Percentiles rank a stretch among this genome's conserved stretches.
Conservation (phyloP, 352 stramenopile genomes). For the Phytophthora uliginosa region DNA sequence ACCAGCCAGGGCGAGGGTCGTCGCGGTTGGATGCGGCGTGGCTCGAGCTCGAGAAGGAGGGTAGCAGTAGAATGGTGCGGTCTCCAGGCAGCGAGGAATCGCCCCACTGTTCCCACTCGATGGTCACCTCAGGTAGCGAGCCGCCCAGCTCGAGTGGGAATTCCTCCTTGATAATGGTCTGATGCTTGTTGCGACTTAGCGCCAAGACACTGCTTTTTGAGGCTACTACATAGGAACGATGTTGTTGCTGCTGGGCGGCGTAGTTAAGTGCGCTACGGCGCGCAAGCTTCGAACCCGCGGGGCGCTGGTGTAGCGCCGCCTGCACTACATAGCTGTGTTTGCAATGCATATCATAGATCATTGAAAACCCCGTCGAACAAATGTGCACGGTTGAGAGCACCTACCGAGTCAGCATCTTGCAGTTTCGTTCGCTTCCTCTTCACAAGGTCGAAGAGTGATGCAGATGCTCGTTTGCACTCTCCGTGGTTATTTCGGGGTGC, state of each 20-base stretch:
- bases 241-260: not conserved
- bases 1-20: not conserved
- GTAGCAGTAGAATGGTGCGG: not conserved
- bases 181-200: not conserved
- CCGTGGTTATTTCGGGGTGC: too few relatives aligned
- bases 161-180: not conserved
- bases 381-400: not conserved
- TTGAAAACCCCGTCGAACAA: not conserved
- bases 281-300: not conserved
- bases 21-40: not conserved
- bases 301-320: not conserved
- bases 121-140: not conserved
- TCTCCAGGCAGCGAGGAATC: not conserved
- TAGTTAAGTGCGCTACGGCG: not conserved
- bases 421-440: too few relatives aligned
- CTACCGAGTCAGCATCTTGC: not conserved
- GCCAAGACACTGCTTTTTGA: not conserved
- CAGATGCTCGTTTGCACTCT: too few relatives aligned
- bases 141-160: not conserved
- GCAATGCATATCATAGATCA: not conserved
- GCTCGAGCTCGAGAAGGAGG: not conserved
- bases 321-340: not conserved
- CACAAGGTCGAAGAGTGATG: not conserved
- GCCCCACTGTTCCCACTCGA: not conserved
- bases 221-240: not conserved